These are phyloP conservation scores for Globisporangium radiosum DNA, from an alignment of 352 stramenopile species.

Conservation along the genomic window DNA sequence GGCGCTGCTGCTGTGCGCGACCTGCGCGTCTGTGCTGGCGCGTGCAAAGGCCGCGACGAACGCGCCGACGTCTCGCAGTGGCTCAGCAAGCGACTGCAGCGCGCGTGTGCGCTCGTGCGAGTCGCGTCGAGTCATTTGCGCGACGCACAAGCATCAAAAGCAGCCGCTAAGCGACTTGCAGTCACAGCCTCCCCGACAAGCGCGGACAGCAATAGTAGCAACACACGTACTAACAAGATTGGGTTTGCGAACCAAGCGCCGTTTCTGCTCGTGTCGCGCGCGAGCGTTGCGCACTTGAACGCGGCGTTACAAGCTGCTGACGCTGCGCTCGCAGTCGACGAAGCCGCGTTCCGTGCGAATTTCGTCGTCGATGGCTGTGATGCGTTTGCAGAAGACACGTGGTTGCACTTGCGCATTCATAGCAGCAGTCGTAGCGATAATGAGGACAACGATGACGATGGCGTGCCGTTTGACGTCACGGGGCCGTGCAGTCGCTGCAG, in stretches of 20 bases:
- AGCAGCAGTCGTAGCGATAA: not conserved
- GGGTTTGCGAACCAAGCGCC: conserved; percentile 74
- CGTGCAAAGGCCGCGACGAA: conserved; percentile 47
- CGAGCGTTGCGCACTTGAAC: conserved; percentile 52
- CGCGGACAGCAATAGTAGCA: not conserved
- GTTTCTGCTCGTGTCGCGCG: conserved; percentile 55
- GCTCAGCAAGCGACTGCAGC: conserved; percentile 55
- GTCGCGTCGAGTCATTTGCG: conserved; percentile 42
- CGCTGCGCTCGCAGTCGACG: conserved; percentile 25
- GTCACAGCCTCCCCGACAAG: no score
- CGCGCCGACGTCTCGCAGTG: conserved; percentile 46
- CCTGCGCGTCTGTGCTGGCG: conserved; percentile 46
- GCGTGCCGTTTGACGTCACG: conserved; percentile 39
- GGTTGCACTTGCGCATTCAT: conserved; percentile 36
- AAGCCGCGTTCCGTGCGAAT: conserved; percentile 73
- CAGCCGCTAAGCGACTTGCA: no score
- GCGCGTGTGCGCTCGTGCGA: conserved; percentile 63
- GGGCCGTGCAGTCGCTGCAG: conserved; percentile 71
- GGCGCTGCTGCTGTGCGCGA: conserved; percentile 16
- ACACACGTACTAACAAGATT: conserved; percentile 25
- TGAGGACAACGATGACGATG: conserved; percentile 8
- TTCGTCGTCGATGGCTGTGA: conserved; percentile 59
- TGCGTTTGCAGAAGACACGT: conserved; percentile 74
- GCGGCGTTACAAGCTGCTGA: conserved; percentile 23
- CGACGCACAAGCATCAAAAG: conserved; percentile 11